phyloP scores from a whole-genome alignment of 2,329 filamentous ascomycete species.

The Lasiodiplodia citricola region DNA sequence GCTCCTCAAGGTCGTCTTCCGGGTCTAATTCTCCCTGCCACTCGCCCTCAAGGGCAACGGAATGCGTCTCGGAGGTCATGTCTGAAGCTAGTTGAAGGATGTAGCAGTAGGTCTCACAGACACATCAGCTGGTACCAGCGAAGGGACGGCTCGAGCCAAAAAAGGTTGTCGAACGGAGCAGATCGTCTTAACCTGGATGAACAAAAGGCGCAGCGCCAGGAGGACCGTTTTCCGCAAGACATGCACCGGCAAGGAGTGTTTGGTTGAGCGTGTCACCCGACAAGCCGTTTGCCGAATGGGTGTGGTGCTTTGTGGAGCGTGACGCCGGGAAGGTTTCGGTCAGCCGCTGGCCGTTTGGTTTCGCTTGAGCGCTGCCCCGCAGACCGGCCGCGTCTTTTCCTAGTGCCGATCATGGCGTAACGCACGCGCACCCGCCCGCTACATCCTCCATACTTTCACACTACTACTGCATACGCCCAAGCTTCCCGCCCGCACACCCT shows the following conservation, averaged over 20 bases:
- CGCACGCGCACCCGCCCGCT: background rate
- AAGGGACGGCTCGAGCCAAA: background rate
- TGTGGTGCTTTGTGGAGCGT: background rate
- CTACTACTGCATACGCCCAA: background rate
- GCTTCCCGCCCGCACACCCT: background rate
- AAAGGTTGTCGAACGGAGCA: background rate
- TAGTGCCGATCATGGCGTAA: constrained; percentile 17
- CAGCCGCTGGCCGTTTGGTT: background rate
- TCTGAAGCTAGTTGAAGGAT: background rate
- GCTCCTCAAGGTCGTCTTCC: constrained; percentile 78
- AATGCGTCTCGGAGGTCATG: constrained; percentile 19
- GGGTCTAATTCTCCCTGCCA: constrained; percentile 70
- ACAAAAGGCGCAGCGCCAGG: background rate
- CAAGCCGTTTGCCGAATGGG: background rate
- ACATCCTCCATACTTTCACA: background rate
- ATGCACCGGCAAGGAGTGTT: background rate
- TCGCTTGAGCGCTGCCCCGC: background rate
- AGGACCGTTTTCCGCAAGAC: background rate
- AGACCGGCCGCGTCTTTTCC: background rate
- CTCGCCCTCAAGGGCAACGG: constrained; percentile 30
- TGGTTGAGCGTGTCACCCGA: constrained; percentile 1
- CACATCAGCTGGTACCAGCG: constrained; percentile 7
- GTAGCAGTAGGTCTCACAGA: constrained; percentile 4
- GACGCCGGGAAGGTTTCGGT: constrained; percentile 1
- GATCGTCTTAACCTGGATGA: background rate